Base-by-base conservation (phyloP, 441 rosid genomes). In the Adansonia gregorii region DNA sequence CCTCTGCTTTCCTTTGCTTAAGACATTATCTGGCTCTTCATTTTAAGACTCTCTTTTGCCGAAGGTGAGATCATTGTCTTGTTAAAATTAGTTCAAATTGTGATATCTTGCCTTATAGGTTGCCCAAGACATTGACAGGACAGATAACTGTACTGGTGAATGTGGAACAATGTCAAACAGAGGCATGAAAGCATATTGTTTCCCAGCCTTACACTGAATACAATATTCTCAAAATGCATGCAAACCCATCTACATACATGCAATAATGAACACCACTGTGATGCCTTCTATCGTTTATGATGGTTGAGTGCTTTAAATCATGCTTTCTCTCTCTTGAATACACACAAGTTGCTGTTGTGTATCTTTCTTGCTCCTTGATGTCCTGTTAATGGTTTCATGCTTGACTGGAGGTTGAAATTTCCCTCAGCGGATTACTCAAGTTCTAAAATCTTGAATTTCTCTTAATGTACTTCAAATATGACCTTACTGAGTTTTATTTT, bases 291-390 rank as follows among this genome's bases (percentile, higher is more conserved):
- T 70, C 60, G 22, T 52, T 70, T 20, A 71, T 51, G 27, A 27
- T 52, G 61, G 48, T 27, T 27, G 61, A 71, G 24, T 8, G 54
- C 61, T 14, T 58, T 45, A 75, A 67, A 55, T 46, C 17, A 2
- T 0, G 11, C 39, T 58, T 10, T 75, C 17, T 73, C 31, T 46
- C 66, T 58, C 66, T 41, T 9, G 22, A 19, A 4, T 19, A 11
- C 52, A 6, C 3, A 6, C 67, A 73, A 58, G 22, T n/a, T 20
- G 43, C 45, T 70, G 22, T 20, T 73, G 75, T 22, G 41, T 43
- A 7, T 22, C 41, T 71, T 24, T 75, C 75, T 73, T 65, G 70
- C 52, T 85, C 60, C 54, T 65, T 49, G 69, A 67, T 73, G 39
- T 67, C 15, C 63, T 74, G 19, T 15, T 64, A 20, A 45, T 52